These are phyloP conservation scores for Cercospora citrullina DNA, from an alignment of 2,329 filamentous ascomycete genomes.

Conservation along the genomic window DNA sequence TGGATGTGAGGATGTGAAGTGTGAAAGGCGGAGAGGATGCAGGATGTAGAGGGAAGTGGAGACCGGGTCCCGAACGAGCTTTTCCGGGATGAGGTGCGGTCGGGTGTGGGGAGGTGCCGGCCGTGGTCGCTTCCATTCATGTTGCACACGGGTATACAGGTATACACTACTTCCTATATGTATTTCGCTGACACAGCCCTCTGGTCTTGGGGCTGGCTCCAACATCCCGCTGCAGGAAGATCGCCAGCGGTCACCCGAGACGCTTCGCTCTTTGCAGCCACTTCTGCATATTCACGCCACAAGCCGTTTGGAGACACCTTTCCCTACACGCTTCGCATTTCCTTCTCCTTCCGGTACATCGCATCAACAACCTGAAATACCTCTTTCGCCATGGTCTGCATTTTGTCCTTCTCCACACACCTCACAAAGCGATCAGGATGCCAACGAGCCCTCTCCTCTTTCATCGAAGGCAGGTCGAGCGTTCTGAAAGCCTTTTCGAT, in stretches of 20 bases:
- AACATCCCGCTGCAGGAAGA: not conserved
- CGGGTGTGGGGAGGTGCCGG: not conserved
- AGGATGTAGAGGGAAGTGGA: not conserved
- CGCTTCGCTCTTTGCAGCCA: not conserved
- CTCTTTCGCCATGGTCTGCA: constrained; percentile 21
- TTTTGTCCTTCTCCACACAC: constrained; percentile 7
- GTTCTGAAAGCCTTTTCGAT: constrained; percentile 12
- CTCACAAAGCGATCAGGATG: constrained; percentile 16
- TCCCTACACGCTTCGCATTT: not conserved
- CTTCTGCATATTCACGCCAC: not conserved
- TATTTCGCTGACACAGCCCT: not conserved
- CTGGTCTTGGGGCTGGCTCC: not conserved
- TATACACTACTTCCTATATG: not conserved
- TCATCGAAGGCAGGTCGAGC: not conserved
- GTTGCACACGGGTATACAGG: not conserved
- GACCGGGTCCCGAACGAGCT: not conserved
- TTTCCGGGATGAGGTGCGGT: not conserved
- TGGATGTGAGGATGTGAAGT: not conserved
- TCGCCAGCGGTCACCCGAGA: not conserved
- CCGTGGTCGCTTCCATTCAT: not conserved
- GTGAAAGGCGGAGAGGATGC: not conserved
- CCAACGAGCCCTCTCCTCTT: constrained; percentile 16
- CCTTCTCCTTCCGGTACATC: constrained; percentile 11
- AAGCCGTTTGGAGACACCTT: not conserved
- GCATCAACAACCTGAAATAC: constrained; percentile 23